Evolutionary conservation across 495 filamentous ascomycete genomes (phyloP), one percentile per base, ranked within the genome.

Genomic region (Penicillium salamii): DNA sequence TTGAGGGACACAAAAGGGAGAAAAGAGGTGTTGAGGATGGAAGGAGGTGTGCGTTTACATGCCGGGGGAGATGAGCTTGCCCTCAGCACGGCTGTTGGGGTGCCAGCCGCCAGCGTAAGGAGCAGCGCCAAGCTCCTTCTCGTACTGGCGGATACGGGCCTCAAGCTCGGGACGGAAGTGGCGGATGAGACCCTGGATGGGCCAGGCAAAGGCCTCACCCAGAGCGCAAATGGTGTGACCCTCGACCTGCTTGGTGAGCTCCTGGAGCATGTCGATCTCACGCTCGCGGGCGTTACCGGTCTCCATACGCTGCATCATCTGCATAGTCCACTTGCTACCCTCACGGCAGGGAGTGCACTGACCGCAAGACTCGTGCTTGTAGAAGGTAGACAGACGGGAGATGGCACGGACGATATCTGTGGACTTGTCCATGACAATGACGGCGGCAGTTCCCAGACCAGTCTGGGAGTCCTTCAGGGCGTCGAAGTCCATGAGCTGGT

Each of bases 221-320:
- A 98, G 76, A 67, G 93, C 93, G 72, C 93, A 98, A 54, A 98
- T 98, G 12, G 93, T 96, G 75, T 97, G 93, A 13, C 93, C 93
- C 76, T 98, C 93, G 42, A 98, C 93, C 75, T 97, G 95, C 79
- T 97, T 97, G 45, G 93, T 98, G 51, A 98, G 74, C 77, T 98
- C 93, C 76, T 97, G 93, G 52, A 98, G 80, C 93, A 98, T 98
- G 70, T 98, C 93, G 67, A 98, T 98, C 73, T 98, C 93, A 33
- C 93, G 76, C 66, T 84, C 85, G 42, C 89, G 82, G 43, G 87
- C 93, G 64, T 88, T 80, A 46, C 93, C 93, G 68, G 84, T 87
- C 78, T 95, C 89, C 59, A 98, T 91, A 42, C 93, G 85, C 68
- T 87, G 75, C 93, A 98, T 98, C 68, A 98, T 97, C 77, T 97